Base-by-base conservation (phyloP, 257 asterid genomes). In the Gardenia jasminoides region DNA sequence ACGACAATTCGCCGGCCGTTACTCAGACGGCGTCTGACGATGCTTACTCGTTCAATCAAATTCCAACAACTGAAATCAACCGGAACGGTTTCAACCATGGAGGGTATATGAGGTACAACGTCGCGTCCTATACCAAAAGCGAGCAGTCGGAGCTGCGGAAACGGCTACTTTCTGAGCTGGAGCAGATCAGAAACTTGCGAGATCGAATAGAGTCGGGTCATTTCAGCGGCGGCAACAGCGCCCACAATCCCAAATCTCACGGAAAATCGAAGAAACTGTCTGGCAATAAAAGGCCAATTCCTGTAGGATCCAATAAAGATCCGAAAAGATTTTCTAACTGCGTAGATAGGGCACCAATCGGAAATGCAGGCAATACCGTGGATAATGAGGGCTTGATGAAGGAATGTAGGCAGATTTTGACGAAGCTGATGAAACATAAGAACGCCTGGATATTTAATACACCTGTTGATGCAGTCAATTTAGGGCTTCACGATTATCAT, bases 1-100 rank as follows among this genome's bases (percentile, higher is more conserved):
- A 80, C 43, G 88, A 87, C 36, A 74, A 67, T 11, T 89, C 89
- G 39, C 91, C 96, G 11, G 96, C 82, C 47, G 92, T 89, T 26
- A 87, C 96, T 59, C 98, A 88, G 89, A 85, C 97, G 3, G 95
- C 91, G 7, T 93, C 99, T 3, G 99, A 93, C 48, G 99, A 96
- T 44, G 98, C 97, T 9, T 92, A 96, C 81, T 96, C 98, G 4
- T 96, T 85, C 85, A 93, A 91, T 71, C 98, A 92, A 86, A 84
- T 83, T 70, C 81, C 88, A 0, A 59, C 71, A 5, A 77, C 67
- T 16, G 85, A 84, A 68, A 81, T 91, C 47, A 77, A 88, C 78
- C 91, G 92, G 17, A 83, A 82, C 88, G 91, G 89, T 12, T 83
- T 80, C 61, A 86, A 86, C 78, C 90, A 81, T 7, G 99, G 97